A percentile compares a stretch with the other conserved stretches of the same genome.
These are phyloP conservation scores for Naganishia sp. DNA, from an alignment of 1,284 basidiomycete species.

Conservation along the genomic window DNA sequence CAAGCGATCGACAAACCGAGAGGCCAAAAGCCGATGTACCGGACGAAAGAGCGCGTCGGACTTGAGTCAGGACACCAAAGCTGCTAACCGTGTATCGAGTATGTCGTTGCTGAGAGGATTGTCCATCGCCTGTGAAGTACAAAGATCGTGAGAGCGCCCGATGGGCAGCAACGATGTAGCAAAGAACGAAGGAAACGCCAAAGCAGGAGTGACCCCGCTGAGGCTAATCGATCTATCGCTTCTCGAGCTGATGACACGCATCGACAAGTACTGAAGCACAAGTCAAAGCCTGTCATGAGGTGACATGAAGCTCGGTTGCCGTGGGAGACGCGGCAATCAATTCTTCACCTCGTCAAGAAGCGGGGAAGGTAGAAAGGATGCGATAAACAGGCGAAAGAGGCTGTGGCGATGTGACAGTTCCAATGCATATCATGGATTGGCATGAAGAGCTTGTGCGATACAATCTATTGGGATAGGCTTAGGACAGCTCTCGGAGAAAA, in stretches of 20 bases:
- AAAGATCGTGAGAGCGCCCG: slow-evolving; percentile 35
- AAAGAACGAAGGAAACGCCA: slow-evolving; percentile 27
- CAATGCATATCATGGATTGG: slow-evolving; percentile 5
- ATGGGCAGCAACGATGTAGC: slow-evolving; percentile 26
- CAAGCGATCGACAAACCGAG: slow-evolving; percentile 3
- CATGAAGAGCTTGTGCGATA: slow-evolving; percentile 23
- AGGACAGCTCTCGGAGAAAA: background rate
- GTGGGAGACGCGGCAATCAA: slow-evolving; percentile 13
- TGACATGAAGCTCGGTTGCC: slow-evolving; percentile 30
- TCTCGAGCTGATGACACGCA: slow-evolving; percentile 29
- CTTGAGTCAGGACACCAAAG: slow-evolving; percentile 1
- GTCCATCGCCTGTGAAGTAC: slow-evolving; percentile 53
- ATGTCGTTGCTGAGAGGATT: slow-evolving; percentile 26
- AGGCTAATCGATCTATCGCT: slow-evolving; percentile 29
- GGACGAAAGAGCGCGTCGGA: slow-evolving; percentile 15
- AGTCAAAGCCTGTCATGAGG: slow-evolving; percentile 19
- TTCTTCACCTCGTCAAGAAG: slow-evolving; percentile 30
- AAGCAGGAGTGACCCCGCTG: slow-evolving; percentile 26
- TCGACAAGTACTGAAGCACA: slow-evolving; percentile 11
- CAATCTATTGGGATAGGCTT: slow-evolving; percentile 9
- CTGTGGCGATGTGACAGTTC: background rate
- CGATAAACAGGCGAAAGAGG: background rate
- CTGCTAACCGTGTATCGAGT: background rate
- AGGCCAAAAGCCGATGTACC: slow-evolving; percentile 14
- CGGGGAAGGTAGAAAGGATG: slow-evolving; percentile 26